Percentiles rank a stretch among this genome's conserved stretches.
These are phyloP conservation scores for Pleurotus eryngii DNA, from an alignment of 768 basidiomycete genomes.

Conservation along the genomic window DNA sequence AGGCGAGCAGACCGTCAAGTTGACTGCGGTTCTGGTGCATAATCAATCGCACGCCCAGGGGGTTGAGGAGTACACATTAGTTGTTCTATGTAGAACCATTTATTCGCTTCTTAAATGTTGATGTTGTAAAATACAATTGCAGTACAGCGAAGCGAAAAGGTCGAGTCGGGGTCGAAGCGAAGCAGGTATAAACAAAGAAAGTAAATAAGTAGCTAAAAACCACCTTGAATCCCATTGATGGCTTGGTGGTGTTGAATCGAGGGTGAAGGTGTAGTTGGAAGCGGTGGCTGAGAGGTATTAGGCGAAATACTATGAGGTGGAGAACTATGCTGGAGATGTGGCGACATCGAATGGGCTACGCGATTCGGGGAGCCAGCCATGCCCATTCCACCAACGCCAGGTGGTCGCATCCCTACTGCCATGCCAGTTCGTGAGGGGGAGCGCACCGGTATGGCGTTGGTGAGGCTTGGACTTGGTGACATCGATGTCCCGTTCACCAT, in stretches of 20 bases:
- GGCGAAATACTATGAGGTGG: conserved; percentile 47
- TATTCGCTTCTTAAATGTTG: background rate
- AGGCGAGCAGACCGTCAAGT: conserved; percentile 73
- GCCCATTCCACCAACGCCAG: conserved; percentile 27
- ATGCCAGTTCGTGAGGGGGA: conserved; percentile 47
- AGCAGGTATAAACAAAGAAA: background rate
- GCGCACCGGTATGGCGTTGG: conserved; percentile 33
- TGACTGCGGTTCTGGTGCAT: conserved; percentile 36
- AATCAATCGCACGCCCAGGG: too few species aligned
- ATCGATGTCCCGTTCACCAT: conserved; percentile 15
- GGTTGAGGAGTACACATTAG: background rate
- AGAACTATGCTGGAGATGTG: conserved; percentile 46
- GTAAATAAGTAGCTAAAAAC: conserved; percentile 35
- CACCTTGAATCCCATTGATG: conserved; percentile 48
- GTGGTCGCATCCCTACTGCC: conserved; percentile 51
- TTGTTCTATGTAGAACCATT: background rate
- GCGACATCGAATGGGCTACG: conserved; percentile 42
- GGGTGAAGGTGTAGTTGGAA: conserved; percentile 52
- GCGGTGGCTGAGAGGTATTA: conserved; percentile 48
- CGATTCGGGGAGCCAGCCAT: conserved; percentile 32
- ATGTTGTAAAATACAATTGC: conserved; percentile 5
- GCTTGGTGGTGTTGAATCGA: conserved; percentile 53
- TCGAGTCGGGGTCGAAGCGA: background rate
- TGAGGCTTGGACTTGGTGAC: conserved; percentile 33
- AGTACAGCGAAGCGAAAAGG: background rate